Percentiles rank a stretch among this genome's conserved stretches.
Conservation (phyloP, 306 rosid genomes). For the Begonia masoniana region DNA sequence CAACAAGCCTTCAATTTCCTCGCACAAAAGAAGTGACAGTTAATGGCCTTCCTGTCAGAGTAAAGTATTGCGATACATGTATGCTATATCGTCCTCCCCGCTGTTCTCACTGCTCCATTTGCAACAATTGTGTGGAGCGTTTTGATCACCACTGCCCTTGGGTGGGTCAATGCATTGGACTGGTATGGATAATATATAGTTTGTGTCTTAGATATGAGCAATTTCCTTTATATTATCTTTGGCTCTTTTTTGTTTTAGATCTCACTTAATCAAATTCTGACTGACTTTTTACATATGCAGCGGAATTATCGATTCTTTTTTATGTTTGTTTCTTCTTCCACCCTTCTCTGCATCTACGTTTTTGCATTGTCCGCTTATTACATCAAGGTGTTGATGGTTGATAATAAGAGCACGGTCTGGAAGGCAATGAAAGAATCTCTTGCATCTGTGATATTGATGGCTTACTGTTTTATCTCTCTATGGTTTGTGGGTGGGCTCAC, state of each 20-base stretch:
- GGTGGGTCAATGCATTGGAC: constrained; percentile 98
- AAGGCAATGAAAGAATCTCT: constrained; percentile 90
- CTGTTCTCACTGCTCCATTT: constrained; percentile 92
- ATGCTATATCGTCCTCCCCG: constrained; percentile 96
- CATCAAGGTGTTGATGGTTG: constrained; percentile 58
- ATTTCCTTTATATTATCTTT: not conserved
- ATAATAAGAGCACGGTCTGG: constrained; percentile 61
- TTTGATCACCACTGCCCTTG: constrained; percentile 98
- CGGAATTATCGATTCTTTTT: constrained; percentile 96
- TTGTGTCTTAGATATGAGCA: not conserved
- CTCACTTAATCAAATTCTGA: constrained; percentile 3
- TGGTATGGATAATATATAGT: constrained; percentile 35
- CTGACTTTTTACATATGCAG: constrained; percentile 30
- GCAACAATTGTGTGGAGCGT: constrained; percentile 95
- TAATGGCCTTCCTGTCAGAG: constrained; percentile 55
- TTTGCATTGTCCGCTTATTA: constrained; percentile 93
- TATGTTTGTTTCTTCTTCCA: constrained; percentile 95
- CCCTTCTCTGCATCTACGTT: constrained; percentile 84
- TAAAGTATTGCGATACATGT: constrained; percentile 91
- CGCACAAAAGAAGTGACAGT: constrained; percentile 64
- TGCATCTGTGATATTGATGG: constrained; percentile 73
- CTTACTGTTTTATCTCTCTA: constrained; percentile 85
- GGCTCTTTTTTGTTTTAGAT: not conserved
- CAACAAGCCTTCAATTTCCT: constrained; percentile 71
- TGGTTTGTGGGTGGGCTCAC: constrained; percentile 99